Conservation (phyloP, 1,139 yeast genomes). For the Geotrichum fermentans region DNA sequence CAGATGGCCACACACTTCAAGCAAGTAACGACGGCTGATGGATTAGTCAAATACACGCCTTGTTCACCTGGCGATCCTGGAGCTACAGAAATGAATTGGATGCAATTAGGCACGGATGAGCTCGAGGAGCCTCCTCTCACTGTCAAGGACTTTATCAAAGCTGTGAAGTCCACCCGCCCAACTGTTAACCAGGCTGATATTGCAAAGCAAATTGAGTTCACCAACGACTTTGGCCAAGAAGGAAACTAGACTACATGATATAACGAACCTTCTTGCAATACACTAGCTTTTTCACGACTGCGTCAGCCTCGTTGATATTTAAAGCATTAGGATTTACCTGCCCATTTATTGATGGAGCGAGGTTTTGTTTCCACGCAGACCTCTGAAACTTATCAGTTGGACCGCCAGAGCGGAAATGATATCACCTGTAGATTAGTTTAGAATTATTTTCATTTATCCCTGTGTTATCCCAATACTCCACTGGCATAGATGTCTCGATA, state of each 20-base stretch:
- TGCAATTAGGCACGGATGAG: slow-evolving; percentile 84
- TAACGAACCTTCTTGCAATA: not conserved
- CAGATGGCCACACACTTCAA: slow-evolving; percentile 96
- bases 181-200: slow-evolving; percentile 87
- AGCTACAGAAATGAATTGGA: slow-evolving; percentile 90
- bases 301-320: no score
- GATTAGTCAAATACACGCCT: slow-evolving; percentile 59
- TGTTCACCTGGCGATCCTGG: slow-evolving; percentile 93
- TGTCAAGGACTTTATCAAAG: slow-evolving; percentile 87
- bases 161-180: slow-evolving; percentile 87
- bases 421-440: no score
- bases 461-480: no score
- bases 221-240: slow-evolving; percentile 94
- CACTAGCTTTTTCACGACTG: no score
- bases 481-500: no score
- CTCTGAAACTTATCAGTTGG: no score
- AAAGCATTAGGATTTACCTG: no score
- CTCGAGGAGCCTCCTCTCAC: slow-evolving; percentile 84
- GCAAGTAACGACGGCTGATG: slow-evolving; percentile 32
- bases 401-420: no score
- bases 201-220: slow-evolving; percentile 78
- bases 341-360: no score
- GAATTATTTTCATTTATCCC: no score
- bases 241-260: slow-evolving; percentile 42
- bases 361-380: no score